Conservation (phyloP, 768 basidiomycete genomes). For the Kwoniella dendrophila region DNA sequence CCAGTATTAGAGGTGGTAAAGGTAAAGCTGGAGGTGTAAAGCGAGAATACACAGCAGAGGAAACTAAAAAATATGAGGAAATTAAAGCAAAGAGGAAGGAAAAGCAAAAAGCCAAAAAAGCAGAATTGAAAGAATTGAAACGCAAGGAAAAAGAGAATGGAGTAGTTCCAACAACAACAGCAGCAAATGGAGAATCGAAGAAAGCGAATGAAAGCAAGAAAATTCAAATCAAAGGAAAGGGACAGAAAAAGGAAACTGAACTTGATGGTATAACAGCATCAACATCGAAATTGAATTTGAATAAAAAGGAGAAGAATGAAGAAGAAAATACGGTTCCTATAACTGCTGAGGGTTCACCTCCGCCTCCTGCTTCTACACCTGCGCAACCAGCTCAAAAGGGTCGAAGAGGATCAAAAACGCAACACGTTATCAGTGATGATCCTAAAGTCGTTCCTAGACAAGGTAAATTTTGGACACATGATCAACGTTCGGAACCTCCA, state of each 20-base stretch:
- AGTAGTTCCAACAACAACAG: neutral
- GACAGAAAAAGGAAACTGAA: slow-evolving; percentile 25
- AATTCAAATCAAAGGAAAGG: slow-evolving; percentile 14
- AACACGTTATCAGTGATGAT: slow-evolving; percentile 62
- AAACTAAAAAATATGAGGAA: slow-evolving; percentile 26
- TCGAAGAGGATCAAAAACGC: slow-evolving; percentile 8
- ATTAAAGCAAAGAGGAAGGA: slow-evolving; percentile 38
- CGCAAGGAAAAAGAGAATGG: slow-evolving; percentile 26
- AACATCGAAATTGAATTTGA: slow-evolving; percentile 7
- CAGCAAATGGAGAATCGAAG: neutral
- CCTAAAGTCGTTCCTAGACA: slow-evolving; percentile 88
- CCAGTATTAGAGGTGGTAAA: slow-evolving; percentile 7
- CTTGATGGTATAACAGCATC: neutral
- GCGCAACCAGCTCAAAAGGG: neutral
- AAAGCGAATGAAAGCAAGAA: too few species aligned
- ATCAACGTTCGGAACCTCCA: slow-evolving; percentile 64
- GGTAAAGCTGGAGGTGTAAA: slow-evolving; percentile 11
- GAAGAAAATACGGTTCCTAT: slow-evolving; percentile 8
- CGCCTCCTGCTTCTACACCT: neutral
- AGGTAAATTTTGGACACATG: slow-evolving; percentile 93
- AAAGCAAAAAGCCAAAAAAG: slow-evolving; percentile 29
- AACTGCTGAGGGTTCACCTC: neutral
- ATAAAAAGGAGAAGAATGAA: slow-evolving; percentile 7
- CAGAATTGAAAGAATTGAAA: slow-evolving; percentile 29
- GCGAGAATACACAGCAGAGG: slow-evolving; percentile 37